Evolutionary conservation across 2,329 filamentous ascomycete species (phyloP), one percentile per base, ranked within the genome.

Genomic region (Colletotrichum navitas): DNA sequence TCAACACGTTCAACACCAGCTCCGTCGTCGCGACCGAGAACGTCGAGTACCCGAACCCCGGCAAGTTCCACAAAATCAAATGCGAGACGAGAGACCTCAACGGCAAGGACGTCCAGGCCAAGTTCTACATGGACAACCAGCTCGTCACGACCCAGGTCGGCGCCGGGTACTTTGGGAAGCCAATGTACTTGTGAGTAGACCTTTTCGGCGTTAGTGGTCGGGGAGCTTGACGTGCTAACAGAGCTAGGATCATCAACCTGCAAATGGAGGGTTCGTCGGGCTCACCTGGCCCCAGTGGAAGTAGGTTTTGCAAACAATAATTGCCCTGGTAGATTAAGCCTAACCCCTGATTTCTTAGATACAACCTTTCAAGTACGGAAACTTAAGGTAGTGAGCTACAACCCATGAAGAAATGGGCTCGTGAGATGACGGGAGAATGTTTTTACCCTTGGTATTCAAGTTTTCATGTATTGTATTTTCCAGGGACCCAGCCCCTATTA

Each of bases 1-100:
- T 89, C 79, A 89, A 89, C 74, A 89, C 86, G 1, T 86, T 86
- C 76, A 85, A 86, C 74, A 85, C 85, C 2, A 84, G 83, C 41
- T 83, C 80, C 5, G 76, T 83, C 55, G 83, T 88, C 2, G 77
- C 81, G 4, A 82, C 85, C 49, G 79, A 81, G 51, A 83, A 89
- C 73, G 83, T 88, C 8, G 77, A 77, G 0, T 90, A 90, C 73
- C 77, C 83, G 2, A 80, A 75, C 63, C 82, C 87, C 0, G 80
- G 72, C 11, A 75, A 80, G n/a, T 89, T 84, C 72, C 87, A 89
- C 76, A 81, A 79, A 6, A 83, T 89, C 69, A 83, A 81, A 74
- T 83, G 82, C 32, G 85, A 89, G 79, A 76, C 88, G 58, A 81
- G 84, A 11, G 87, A 88, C 74, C 77, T 80, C 65, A 86, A 88